Evolutionary conservation across 2,329 filamentous ascomycete species (phyloP).

Genomic region (Fusarium tjaetaba): DNA sequence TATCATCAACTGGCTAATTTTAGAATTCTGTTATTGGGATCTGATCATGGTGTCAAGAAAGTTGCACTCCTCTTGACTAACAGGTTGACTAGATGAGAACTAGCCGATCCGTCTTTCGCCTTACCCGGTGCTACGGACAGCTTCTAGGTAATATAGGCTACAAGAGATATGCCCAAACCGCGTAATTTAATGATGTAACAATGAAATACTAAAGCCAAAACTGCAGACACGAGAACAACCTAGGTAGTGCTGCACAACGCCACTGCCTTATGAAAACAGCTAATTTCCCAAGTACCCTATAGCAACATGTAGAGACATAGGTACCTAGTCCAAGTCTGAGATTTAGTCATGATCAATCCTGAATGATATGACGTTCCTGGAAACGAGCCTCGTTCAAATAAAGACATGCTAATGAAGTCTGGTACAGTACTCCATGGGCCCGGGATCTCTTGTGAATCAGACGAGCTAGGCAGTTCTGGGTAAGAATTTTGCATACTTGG

Average conservation of each 20-base stretch:
- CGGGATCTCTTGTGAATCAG: too few species aligned
- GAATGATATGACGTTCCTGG: background rate
- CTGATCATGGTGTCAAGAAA: background rate
- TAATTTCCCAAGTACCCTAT: background rate
- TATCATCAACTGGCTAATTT: background rate
- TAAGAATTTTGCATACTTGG: constrained; percentile 13
- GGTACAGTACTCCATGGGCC: background rate
- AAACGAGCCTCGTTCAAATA: background rate
- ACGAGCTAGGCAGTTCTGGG: constrained; percentile 13
- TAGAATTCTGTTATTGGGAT: background rate
- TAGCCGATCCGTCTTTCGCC: background rate
- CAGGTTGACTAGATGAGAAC: background rate
- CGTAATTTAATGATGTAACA: background rate
- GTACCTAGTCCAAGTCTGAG: background rate
- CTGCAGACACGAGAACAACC: background rate
- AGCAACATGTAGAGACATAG: background rate
- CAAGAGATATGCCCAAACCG: background rate
- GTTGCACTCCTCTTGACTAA: too few species aligned
- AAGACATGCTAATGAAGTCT: background rate
- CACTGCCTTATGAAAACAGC: background rate
- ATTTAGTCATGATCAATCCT: background rate
- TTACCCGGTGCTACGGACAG: background rate
- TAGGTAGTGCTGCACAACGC: background rate
- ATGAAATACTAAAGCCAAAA: background rate
- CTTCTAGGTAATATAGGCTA: background rate